Conservation (phyloP, 306 rosid species). For the Phaseolus lunatus region DNA sequence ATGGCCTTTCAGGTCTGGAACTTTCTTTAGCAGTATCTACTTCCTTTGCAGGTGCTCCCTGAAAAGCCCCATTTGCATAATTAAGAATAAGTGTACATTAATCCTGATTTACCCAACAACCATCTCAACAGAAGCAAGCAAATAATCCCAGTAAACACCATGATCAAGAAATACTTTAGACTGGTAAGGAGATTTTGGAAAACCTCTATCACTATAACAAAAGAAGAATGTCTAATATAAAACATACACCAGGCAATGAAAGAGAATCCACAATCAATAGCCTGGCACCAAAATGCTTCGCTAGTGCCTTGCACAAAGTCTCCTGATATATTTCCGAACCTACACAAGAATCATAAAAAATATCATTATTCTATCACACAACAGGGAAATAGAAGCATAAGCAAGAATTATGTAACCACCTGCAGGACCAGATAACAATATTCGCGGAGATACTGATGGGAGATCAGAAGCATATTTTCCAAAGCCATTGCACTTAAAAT, state of each 20-base stretch:
- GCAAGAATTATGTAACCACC: slow-evolving; percentile 55
- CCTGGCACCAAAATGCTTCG: slow-evolving; percentile 80
- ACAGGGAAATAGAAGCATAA: slow-evolving; percentile 16
- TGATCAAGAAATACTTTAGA: neutral
- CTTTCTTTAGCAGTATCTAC: slow-evolving; percentile 69
- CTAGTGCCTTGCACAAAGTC: slow-evolving; percentile 88
- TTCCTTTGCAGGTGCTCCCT: slow-evolving; percentile 69
- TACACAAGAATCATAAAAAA: slow-evolving; percentile 47
- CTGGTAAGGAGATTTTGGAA: slow-evolving; percentile 20
- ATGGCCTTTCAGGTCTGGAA: slow-evolving; percentile 67
- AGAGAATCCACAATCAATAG: slow-evolving; percentile 87
- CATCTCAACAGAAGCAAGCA: slow-evolving; percentile 39
- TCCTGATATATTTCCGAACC: slow-evolving; percentile 99
- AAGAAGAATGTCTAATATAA: slow-evolving; percentile 35
- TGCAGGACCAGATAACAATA: slow-evolving; percentile 92
- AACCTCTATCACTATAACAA: neutral
- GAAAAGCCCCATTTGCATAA: slow-evolving; percentile 43
- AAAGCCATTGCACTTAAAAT: slow-evolving; percentile 78
- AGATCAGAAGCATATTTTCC: slow-evolving; percentile 77
- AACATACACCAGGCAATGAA: slow-evolving; percentile 85
- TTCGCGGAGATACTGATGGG: slow-evolving; percentile 77
- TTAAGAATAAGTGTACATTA: slow-evolving; percentile 26
- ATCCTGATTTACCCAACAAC: slow-evolving; percentile 35
- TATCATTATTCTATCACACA: slow-evolving; percentile 28
- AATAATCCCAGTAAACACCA: slow-evolving; percentile 19